Conservation (phyloP, 441 rosid genomes). For the Eugenia klotzschiana region DNA sequence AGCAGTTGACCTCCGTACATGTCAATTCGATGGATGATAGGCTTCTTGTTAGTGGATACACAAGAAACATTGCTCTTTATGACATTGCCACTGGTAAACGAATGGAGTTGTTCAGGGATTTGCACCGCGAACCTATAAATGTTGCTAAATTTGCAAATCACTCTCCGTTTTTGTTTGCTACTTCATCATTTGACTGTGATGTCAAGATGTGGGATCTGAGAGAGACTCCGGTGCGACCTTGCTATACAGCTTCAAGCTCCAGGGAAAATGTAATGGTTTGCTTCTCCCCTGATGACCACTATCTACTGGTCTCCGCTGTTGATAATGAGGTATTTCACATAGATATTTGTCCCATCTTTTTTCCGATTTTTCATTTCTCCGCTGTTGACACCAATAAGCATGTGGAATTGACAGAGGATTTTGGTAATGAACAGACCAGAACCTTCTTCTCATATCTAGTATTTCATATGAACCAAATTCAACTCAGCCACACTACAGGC, state of each 20-base stretch:
- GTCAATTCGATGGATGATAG: constrained; percentile 30
- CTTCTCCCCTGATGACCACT: constrained; percentile 36
- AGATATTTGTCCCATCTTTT: background rate
- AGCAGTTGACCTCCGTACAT: constrained; percentile 31
- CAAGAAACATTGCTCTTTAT: constrained; percentile 26
- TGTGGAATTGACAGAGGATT: background rate
- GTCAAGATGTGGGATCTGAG: constrained; percentile 47
- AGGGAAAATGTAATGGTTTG: constrained; percentile 42
- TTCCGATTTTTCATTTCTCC: background rate
- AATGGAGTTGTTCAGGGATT: constrained; percentile 16
- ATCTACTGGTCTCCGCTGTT: constrained; percentile 31
- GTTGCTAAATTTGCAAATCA: constrained; percentile 33
- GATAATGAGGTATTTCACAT: constrained; percentile 27
- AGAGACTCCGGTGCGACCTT: constrained; percentile 19
- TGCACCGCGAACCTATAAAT: constrained; percentile 36
- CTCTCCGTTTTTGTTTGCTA: constrained; percentile 29
- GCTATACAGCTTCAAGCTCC: constrained; percentile 29
- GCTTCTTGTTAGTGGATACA: constrained; percentile 31
- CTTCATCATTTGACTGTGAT: constrained; percentile 29
- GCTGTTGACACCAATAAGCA: background rate
- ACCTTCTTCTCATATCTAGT: background rate
- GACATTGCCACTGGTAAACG: constrained; percentile 22
- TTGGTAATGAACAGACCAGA: background rate
- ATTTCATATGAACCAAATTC: background rate
- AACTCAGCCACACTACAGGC: background rate